These are phyloP conservation scores for Pontederia paniculata DNA, from an alignment of 176 grass and related monocot species.

Conservation along the genomic window DNA sequence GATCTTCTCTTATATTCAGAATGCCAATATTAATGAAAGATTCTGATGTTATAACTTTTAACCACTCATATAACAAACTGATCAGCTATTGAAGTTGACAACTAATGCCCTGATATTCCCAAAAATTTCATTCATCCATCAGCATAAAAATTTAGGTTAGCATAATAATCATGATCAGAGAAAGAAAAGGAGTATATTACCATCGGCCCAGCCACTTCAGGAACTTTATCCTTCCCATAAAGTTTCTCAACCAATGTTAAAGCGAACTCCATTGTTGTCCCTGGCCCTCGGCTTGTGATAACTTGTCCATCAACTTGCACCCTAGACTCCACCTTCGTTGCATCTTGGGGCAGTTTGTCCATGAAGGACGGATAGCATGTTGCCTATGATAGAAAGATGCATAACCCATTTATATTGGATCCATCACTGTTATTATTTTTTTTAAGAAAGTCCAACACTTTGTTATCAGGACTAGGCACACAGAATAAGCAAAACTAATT, in stretches of 20 bases:
- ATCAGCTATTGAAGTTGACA: not conserved
- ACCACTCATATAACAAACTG: no score
- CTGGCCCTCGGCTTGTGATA: slow-evolving; percentile 36
- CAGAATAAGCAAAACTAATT: no score
- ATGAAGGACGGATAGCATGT: slow-evolving; percentile 55
- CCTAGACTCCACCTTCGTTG: slow-evolving; percentile 35
- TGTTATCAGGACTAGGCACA: no score
- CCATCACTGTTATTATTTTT: no score
- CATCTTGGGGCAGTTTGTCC: slow-evolving; percentile 34
- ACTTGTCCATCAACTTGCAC: slow-evolving; percentile 42
- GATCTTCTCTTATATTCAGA: no score
- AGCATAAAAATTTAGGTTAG: not conserved
- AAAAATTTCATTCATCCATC: not conserved
- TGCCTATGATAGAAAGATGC: slow-evolving; percentile 23
- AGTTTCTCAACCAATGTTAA: slow-evolving; percentile 40
- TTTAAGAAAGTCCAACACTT: no score
- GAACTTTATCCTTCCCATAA: slow-evolving; percentile 41
- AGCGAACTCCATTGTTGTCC: slow-evolving; percentile 37
- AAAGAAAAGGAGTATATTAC: slow-evolving; percentile 32
- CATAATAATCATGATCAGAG: not conserved
- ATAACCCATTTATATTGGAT: not conserved
- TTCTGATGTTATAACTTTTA: no score
- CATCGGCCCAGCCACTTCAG: slow-evolving; percentile 36
- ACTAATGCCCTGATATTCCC: not conserved
- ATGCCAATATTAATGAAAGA: no score